A percentile compares a stretch with the other conserved stretches of the same genome.
phyloP scores from a whole-genome alignment of 768 basidiomycete genomes.

The Podaxis sp. region DNA sequence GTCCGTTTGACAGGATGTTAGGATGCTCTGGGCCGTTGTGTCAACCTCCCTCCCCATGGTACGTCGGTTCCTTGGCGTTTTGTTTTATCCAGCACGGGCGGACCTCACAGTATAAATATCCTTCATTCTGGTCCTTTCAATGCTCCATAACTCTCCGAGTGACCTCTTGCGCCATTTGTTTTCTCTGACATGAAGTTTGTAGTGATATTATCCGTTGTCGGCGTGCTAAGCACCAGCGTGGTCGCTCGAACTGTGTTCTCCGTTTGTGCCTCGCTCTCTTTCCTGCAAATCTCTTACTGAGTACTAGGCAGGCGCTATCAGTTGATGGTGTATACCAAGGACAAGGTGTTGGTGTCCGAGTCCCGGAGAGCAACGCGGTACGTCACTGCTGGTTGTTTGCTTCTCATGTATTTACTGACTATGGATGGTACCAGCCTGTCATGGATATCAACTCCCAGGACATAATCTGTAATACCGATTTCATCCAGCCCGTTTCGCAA shows the following conservation, averaged over 20 bases:
- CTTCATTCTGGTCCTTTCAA: no score
- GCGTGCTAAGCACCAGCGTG: slow-evolving; percentile 20
- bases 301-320: slow-evolving; percentile 35
- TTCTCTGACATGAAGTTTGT: neutral
- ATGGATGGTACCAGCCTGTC: slow-evolving; percentile 41
- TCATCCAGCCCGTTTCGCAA: slow-evolving; percentile 48
- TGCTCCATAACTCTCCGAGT: no score
- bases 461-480: slow-evolving; percentile 59
- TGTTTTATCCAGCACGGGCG: no score
- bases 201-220: neutral
- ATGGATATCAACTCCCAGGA: slow-evolving; percentile 56
- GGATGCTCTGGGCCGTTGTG: no score
- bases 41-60: no score
- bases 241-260: slow-evolving; percentile 46
- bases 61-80: no score
- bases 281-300: neutral
- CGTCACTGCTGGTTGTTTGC: neutral
- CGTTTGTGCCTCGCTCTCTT: slow-evolving; percentile 23
- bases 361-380: slow-evolving; percentile 40
- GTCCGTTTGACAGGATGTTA: no score
- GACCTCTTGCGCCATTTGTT: no score
- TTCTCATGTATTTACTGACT: neutral
- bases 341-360: slow-evolving; percentile 37
- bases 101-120: no score
- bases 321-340: slow-evolving; percentile 48